Percentiles rank a stretch among this genome's conserved stretches.
phyloP scores from a whole-genome alignment of 106 monocot genomes.

The Chionographis japonica region DNA sequence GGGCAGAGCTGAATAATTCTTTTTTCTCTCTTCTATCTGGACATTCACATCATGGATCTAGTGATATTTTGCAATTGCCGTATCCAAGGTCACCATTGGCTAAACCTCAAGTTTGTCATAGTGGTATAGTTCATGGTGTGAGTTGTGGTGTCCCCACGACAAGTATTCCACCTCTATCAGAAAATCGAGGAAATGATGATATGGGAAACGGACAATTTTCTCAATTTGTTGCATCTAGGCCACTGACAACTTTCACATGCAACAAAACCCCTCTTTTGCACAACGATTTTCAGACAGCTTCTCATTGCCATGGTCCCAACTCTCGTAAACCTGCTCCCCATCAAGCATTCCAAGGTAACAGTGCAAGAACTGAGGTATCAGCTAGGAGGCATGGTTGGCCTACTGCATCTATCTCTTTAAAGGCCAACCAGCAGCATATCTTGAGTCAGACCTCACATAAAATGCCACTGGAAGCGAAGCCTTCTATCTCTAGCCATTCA shows the following conservation, averaged over 20 bases:
- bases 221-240: constrained; percentile 17
- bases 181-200: constrained; percentile 14
- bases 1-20: constrained; percentile 30
- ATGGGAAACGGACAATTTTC: constrained; percentile 17
- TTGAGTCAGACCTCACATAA: constrained; percentile 11
- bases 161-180: constrained; percentile 14
- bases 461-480: constrained; percentile 12
- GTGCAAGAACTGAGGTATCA: constrained; percentile 1
- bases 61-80: constrained; percentile 17
- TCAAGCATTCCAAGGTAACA: constrained; percentile 19
- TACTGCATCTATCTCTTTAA: constrained; percentile 3
- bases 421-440: constrained; percentile 9
- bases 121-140: constrained; percentile 5
- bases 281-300: constrained; percentile 19
- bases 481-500: constrained; percentile 11
- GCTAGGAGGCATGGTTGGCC: background rate
- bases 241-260: background rate
- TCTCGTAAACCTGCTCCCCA: constrained; percentile 7
- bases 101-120: constrained; percentile 19
- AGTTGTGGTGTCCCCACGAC: constrained; percentile 15
- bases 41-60: constrained; percentile 14
- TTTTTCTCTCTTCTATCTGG: constrained; percentile 45
- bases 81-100: constrained; percentile 7
- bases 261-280: constrained; percentile 9
- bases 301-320: constrained; percentile 13